Evolutionary conservation across 306 rosid species (phyloP).

Genomic region (Purshia tridentata): DNA sequence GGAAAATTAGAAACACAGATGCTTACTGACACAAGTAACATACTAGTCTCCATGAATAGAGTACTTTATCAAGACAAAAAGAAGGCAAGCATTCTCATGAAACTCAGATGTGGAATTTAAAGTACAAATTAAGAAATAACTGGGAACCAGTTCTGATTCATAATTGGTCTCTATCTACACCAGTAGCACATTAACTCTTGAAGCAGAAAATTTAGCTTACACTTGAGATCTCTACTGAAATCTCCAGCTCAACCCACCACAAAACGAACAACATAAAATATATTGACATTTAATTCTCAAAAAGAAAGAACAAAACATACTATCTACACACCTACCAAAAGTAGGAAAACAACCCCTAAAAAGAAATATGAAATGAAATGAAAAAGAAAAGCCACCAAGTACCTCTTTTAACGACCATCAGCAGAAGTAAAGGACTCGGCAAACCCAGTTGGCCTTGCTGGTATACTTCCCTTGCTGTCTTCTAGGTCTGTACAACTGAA

Average conservation of each 20-base stretch:
- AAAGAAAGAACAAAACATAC: conserved; percentile 36
- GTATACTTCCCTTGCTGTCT: conserved; percentile 94
- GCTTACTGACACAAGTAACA: too few species aligned
- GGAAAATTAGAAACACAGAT: background rate
- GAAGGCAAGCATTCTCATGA: background rate
- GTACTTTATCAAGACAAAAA: too few species aligned
- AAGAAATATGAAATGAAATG: background rate
- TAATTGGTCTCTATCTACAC: conserved; percentile 51
- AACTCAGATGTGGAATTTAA: background rate
- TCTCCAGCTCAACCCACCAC: conserved; percentile 36
- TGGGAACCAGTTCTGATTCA: conserved; percentile 38
- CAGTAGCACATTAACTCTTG: conserved; percentile 35
- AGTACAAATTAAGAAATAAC: conserved; percentile 31
- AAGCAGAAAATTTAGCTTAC: conserved; percentile 39
- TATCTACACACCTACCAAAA: conserved; percentile 61
- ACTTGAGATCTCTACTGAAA: conserved; percentile 42
- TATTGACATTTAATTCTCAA: conserved; percentile 34
- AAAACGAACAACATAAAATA: conserved; percentile 24
- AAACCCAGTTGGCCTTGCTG: conserved; percentile 90
- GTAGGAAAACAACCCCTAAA: conserved; percentile 1
- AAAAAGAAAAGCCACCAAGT: conserved; percentile 26
- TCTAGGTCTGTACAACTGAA: conserved; percentile 59
- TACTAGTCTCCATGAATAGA: background rate
- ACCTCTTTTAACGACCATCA: conserved; percentile 79
- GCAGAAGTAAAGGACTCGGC: conserved; percentile 94